Percentiles rank a stretch among this genome's conserved stretches.
phyloP scores from a whole-genome alignment of 2,329 filamentous ascomycete species.

The Cladorrhinum sp. region DNA sequence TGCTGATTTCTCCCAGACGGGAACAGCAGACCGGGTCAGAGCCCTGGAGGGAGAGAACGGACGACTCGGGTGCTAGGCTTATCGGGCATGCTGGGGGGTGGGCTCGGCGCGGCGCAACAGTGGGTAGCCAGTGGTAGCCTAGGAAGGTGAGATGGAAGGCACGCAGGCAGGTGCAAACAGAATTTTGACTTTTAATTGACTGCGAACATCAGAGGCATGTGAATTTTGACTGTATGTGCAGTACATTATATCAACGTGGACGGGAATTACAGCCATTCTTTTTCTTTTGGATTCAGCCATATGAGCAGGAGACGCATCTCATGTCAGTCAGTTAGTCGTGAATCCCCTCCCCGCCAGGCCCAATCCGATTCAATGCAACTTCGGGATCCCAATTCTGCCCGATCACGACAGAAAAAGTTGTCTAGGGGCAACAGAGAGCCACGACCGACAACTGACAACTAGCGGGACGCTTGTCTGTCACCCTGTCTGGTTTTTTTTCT shows the following conservation, averaged over 20 bases:
- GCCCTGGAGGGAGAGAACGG: not conserved
- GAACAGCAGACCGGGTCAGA: not conserved
- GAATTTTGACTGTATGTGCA: not conserved
- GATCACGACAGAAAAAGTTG: not conserved
- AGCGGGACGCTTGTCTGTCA: not conserved
- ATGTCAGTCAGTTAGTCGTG: not conserved
- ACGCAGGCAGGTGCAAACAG: not conserved
- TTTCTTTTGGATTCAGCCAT: not conserved
- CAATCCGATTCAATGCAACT: not conserved
- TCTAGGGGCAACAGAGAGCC: not conserved
- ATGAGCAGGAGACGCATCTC: not conserved
- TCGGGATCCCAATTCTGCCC: not conserved
- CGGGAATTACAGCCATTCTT: not conserved
- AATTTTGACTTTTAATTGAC: not conserved
- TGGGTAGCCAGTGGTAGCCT: too few species aligned
- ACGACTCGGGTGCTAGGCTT: conserved; percentile 6
- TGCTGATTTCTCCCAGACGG: not conserved
- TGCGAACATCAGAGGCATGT: not conserved
- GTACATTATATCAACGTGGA: too few species aligned
- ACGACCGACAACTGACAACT: not conserved
- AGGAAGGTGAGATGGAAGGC: too few species aligned
- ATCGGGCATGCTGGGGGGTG: too few species aligned
- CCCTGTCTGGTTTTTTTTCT: not conserved
- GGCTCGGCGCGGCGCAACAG: too few species aligned
- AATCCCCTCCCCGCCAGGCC: not conserved